Percentiles rank a stretch among this genome's conserved stretches.
Evolutionary conservation across 441 rosid species (phyloP).

Genomic region (Euphorbia celastroides): DNA sequence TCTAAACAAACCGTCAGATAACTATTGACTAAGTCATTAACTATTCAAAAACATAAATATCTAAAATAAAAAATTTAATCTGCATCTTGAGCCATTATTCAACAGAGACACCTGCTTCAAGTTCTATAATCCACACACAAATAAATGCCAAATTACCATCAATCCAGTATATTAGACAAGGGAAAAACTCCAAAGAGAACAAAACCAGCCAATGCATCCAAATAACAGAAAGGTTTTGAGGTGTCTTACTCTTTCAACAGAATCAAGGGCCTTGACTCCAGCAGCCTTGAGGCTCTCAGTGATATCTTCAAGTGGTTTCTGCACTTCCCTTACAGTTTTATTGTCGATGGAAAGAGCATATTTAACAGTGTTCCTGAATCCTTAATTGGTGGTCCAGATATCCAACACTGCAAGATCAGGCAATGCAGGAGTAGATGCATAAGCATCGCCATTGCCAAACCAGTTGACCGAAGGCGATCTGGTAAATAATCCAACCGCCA

Average conservation of each 20-base stretch:
- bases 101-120: constrained; percentile 89
- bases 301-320: constrained; percentile 93
- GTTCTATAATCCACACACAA: constrained; percentile 49
- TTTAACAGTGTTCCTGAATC: constrained; percentile 78
- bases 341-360: constrained; percentile 83
- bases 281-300: constrained; percentile 91
- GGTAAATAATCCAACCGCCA: constrained; percentile 59
- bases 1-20: too few species aligned
- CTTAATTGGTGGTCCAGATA: constrained; percentile 96
- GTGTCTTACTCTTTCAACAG: constrained; percentile 75
- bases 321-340: constrained; percentile 88
- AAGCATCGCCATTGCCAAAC: constrained; percentile 41
- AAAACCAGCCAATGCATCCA: neutral
- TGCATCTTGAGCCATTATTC: too few species aligned
- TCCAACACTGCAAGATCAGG: constrained; percentile 76
- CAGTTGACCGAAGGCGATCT: constrained; percentile 47
- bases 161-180: constrained; percentile 2
- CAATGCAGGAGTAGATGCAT: constrained; percentile 53
- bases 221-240: neutral
- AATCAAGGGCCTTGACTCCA: constrained; percentile 91
- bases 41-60: too few species aligned
- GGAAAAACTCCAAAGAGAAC: neutral
- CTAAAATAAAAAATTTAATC: too few species aligned
- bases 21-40: too few species aligned
- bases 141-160: constrained; percentile 9